Base-by-base conservation (phyloP, 2,329 filamentous ascomycete species). In the Dendryphion nanum region DNA sequence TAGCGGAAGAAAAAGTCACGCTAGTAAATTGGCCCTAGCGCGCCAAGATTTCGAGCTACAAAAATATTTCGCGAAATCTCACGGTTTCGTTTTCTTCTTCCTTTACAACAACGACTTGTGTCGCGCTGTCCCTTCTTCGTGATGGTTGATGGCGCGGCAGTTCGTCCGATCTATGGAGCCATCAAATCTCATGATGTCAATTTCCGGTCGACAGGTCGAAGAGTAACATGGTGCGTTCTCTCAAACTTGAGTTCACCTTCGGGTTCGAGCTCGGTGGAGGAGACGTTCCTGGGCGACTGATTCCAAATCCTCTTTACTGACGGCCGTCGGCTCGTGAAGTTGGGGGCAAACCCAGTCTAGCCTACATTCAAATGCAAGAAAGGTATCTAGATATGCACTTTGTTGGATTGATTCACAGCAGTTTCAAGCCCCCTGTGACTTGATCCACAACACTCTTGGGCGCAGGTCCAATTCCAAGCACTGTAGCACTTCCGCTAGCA, bases 161-260 rank as follows among this genome's bases (percentile, higher is more conserved):
- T 81, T 91, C 86, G 86, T 87, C 88, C 59, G 81, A 78, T 72
- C 48, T 48, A 64, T 57, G 65, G 88, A 83, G 86, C 86, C 89
- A 83, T 82, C 85, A 87, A 82, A 50, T 61, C 55, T 61, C 68
- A 82, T 89, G 86, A 81, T 89, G 84, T 86, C 78, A 82, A 85
- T 88, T 75, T 90, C 86, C 85, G 82, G 87, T 89, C 86, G 88
- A 95, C 89, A 93, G 86, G 83, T 93, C 84, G 87, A 68, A 94
- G 84, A 95, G 68, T 61, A 79, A 93, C 74, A 74, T 67, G 71
- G 73, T 68, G 69, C 69, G 66, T 72, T 57, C 60, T 55, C 60
- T 60, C 58, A 63, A 75, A 77, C 79, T 78, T 79, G 62, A 66
- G 57, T 50, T 64, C 51, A 45, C 57, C 56, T 47, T 32, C 41